phyloP scores from a whole-genome alignment of 2,329 filamentous ascomycete species.

The Fusarium sp. region DNA sequence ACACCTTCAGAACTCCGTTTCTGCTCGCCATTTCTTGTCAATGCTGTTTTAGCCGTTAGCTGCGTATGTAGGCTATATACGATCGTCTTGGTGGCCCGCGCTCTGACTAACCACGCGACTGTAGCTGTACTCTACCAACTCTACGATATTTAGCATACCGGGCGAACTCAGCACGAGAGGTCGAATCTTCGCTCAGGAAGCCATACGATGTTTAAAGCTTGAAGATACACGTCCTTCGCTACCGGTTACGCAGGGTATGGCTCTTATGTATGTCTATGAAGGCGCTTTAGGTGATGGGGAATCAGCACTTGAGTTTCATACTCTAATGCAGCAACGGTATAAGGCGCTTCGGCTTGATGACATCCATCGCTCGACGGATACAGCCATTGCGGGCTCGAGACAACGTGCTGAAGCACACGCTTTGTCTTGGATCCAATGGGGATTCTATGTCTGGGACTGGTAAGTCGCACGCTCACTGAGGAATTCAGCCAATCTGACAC shows the following conservation, averaged over 20 bases:
- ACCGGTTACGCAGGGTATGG: conserved; percentile 18
- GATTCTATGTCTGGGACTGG: conserved; percentile 35
- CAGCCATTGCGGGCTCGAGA: conserved; percentile 21
- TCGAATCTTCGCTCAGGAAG: conserved; percentile 19
- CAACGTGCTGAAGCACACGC: conserved; percentile 26
- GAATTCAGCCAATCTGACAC: background rate
- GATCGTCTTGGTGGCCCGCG: background rate
- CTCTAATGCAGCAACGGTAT: conserved; percentile 29
- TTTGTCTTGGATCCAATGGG: conserved; percentile 35
- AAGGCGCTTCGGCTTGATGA: conserved; percentile 23
- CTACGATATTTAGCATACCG: conserved; percentile 5
- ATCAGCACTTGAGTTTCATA: conserved; percentile 11
- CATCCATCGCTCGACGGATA: conserved; percentile 14
- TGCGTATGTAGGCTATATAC: conserved; percentile 22
- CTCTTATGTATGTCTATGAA: conserved; percentile 29
- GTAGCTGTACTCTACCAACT: conserved; percentile 19
- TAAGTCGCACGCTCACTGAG: background rate
- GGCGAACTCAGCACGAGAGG: conserved; percentile 18
- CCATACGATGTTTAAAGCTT: conserved; percentile 3
- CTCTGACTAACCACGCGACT: background rate
- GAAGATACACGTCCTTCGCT: conserved; percentile 16
- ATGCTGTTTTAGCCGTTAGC: conserved; percentile 34
- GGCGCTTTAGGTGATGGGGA: conserved; percentile 18
- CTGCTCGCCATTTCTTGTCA: conserved; percentile 34
- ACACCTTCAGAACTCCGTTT: conserved; percentile 14